A percentile compares a stretch with the other conserved stretches of the same genome.
These are phyloP conservation scores for Suillus alpinus DNA, from an alignment of 768 basidiomycete species.

Conservation along the genomic window DNA sequence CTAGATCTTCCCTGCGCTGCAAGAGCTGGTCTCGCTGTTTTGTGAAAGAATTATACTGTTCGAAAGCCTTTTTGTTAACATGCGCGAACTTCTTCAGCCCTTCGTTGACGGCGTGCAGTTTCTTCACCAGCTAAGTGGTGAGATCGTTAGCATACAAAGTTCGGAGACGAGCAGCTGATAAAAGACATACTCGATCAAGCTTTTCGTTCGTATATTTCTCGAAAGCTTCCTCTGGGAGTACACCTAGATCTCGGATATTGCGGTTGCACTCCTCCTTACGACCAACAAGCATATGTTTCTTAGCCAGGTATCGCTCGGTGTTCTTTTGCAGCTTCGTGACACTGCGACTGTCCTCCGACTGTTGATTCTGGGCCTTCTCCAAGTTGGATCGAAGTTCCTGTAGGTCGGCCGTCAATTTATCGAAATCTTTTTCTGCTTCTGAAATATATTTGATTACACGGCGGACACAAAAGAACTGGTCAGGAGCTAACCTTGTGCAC, in stretches of 20 bases:
- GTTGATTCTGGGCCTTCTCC: constrained; percentile 78
- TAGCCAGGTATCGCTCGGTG: constrained; percentile 91
- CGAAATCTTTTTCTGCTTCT: constrained; percentile 76
- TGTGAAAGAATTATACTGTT: constrained; percentile 97
- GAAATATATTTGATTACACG: not conserved
- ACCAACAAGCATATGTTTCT: constrained; percentile 78
- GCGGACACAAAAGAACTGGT: not conserved
- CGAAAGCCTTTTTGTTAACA: constrained; percentile 99
- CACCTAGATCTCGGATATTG: constrained; percentile 94
- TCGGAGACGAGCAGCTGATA: not conserved
- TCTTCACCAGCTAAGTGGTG: constrained; percentile 74
- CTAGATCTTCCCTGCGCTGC: constrained; percentile 85
- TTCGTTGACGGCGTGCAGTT: constrained; percentile 90
- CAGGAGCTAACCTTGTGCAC: constrained; percentile 49
- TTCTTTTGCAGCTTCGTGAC: constrained; percentile 94
- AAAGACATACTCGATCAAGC: constrained; percentile 70
- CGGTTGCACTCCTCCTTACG: constrained; percentile 94
- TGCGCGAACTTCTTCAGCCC: constrained; percentile 94
- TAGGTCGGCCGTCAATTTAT: constrained; percentile 55
- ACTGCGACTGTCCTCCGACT: constrained; percentile 80
- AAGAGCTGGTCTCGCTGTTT: constrained; percentile 93
- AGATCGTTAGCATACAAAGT: not conserved
- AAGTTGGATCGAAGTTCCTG: constrained; percentile 65
- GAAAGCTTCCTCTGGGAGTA: constrained; percentile 95
- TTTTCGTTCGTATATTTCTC: constrained; percentile 89